These are phyloP conservation scores for Cadophora sp. DNA, from an alignment of 2,329 filamentous ascomycete species.

Conservation along the genomic window DNA sequence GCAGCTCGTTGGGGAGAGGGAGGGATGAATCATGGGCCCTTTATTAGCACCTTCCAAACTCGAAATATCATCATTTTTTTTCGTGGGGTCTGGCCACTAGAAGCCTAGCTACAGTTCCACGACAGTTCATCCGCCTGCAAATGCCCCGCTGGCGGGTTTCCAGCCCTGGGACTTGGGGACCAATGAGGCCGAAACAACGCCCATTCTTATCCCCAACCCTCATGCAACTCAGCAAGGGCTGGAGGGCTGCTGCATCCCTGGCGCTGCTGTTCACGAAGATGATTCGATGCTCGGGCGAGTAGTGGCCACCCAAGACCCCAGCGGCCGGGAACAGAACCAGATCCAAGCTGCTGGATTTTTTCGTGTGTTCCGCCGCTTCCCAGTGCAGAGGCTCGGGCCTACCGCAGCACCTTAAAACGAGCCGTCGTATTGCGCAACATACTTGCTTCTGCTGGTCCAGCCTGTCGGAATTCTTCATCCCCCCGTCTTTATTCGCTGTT, in stretches of 20 bases:
- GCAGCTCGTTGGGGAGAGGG: neutral
- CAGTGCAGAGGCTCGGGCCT: constrained; percentile 28
- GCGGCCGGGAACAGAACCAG: constrained; percentile 9
- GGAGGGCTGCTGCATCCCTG: neutral
- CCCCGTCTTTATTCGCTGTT: neutral
- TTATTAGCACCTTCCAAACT: neutral
- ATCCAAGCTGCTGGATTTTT: constrained; percentile 30
- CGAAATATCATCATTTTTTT: constrained; percentile 9
- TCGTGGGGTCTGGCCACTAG: constrained; percentile 9
- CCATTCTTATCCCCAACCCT: neutral
- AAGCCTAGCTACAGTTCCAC: neutral
- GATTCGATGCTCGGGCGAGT: constrained; percentile 7
- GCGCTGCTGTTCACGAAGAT: neutral
- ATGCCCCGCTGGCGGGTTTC: neutral
- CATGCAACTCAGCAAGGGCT: constrained; percentile 11
- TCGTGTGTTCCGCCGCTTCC: constrained; percentile 24
- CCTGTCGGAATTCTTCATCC: constrained; percentile 7
- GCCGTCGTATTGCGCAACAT: constrained; percentile 22
- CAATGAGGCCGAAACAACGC: constrained; percentile 5
- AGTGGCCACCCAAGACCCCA: constrained; percentile 4
- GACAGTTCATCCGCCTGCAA: constrained; percentile 9
- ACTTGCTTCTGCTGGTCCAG: constrained; percentile 19
- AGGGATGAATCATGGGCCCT: neutral
- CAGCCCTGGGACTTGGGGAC: neutral
- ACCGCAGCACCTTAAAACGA: constrained; percentile 14